Evolutionary conservation across 371 early-diverging fungal genomes (phyloP), one percentile per base, ranked within the genome.

Genomic region (Circinella umbellata): DNA sequence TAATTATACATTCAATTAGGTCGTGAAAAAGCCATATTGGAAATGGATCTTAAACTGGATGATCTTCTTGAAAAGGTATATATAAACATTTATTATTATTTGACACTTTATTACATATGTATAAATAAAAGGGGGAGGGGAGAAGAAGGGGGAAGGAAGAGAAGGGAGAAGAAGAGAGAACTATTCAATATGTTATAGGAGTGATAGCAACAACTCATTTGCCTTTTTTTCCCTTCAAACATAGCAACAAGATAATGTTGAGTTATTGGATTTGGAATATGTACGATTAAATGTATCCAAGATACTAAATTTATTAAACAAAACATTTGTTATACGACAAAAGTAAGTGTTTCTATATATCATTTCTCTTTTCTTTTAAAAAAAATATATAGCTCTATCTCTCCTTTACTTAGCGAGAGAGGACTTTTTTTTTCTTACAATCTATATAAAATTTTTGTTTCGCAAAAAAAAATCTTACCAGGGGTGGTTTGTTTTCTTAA

Each of bases 11-110:
- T 27, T 61, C 4, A 0, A 35, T 61, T 42, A 75, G 93, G 84
- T 27, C 89, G 98, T 15, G 97, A 97, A 59, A 94, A 95, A 73
- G 92, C 98, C 1, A 95, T 98, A 64, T 77, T 98, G 68, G 95
- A 96, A 80, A 96, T 98, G 96, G 96, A 96, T 79, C 85, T 97
- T 73, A 94, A 95, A 69, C 83, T 97, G 42, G 98, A 97, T 74
- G 98, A 97, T 78, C 80, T 97, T 70, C 82, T 97, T 53, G 96
- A 96, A 79, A 95, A 95, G 84, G 90, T 90, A 84, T 70, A 9
- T 46, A 47, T 47, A 47, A 47, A 15, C 47, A 47, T 15, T 27
- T 27, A 27, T 27, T 27, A 27, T 27, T 27, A 27, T 27, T 27
- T 27, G 27, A 27, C 27, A 27, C 27, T 27, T 27, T 27, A 27